Evolutionary conservation across 2,329 filamentous ascomycete genomes (phyloP).

Genomic region (Amylocarpus encephaloides): DNA sequence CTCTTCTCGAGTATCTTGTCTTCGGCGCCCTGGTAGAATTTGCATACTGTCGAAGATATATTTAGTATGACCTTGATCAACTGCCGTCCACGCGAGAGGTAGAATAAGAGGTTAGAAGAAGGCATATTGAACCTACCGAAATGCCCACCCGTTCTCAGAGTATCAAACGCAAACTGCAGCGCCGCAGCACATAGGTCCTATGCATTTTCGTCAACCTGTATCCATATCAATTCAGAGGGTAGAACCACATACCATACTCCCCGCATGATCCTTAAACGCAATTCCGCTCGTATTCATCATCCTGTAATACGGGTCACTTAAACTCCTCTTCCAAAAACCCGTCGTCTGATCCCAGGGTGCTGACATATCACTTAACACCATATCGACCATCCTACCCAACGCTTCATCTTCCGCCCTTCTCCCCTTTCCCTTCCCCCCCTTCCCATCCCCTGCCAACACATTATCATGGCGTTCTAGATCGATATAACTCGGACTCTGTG

Average conservation of each 20-base stretch:
- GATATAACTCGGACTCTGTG: constrained; percentile 50
- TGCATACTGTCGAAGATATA: constrained; percentile 57
- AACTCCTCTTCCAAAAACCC: constrained; percentile 75
- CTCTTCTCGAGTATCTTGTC: constrained; percentile 72
- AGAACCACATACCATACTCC: constrained; percentile 83
- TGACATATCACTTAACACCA: constrained; percentile 99
- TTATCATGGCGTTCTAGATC: constrained; percentile 51
- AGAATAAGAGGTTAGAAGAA: no score
- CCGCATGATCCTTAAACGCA: constrained; percentile 77
- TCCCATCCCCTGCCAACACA: neutral
- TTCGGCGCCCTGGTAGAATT: constrained; percentile 90
- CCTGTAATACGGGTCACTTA: constrained; percentile 95
- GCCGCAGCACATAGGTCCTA: constrained; percentile 89
- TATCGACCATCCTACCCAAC: constrained; percentile 63
- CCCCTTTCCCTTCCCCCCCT: constrained; percentile 22
- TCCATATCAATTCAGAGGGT: neutral
- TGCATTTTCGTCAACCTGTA: neutral
- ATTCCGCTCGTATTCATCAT: constrained; percentile 98
- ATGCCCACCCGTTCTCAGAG: constrained; percentile 73
- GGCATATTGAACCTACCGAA: constrained; percentile 41
- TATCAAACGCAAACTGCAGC: constrained; percentile 77
- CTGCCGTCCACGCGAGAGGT: no score
- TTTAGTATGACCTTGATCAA: neutral
- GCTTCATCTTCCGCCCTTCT: constrained; percentile 34
- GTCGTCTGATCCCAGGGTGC: constrained; percentile 82